A percentile compares a stretch with the other conserved stretches of the same genome.
Conservation (phyloP, 1,284 basidiomycete genomes). For the Veloboletus limbatus region DNA sequence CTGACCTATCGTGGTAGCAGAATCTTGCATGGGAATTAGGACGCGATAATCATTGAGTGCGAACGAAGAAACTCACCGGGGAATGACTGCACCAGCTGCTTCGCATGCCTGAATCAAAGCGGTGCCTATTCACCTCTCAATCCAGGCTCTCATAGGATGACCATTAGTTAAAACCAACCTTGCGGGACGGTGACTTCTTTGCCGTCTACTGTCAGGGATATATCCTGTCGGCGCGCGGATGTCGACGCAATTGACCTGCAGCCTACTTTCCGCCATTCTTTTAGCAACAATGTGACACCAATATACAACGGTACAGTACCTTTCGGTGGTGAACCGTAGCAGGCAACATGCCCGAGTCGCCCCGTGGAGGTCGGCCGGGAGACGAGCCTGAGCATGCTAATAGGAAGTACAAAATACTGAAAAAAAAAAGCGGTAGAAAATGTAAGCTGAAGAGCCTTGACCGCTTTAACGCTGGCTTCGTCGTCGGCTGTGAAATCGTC, state of each 20-base stretch:
- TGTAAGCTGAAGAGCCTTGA: slow-evolving; percentile 19
- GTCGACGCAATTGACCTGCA: slow-evolving; percentile 64
- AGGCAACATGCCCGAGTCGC: slow-evolving; percentile 60
- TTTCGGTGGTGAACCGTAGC: slow-evolving; percentile 42
- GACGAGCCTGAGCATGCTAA: slow-evolving; percentile 62
- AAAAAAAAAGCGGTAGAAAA: slow-evolving; percentile 13
- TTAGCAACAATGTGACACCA: slow-evolving; percentile 3
- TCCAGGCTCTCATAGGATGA: slow-evolving; percentile 4
- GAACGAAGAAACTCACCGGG: slow-evolving; percentile 48
- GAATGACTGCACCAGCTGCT: slow-evolving; percentile 76
- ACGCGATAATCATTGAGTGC: background rate
- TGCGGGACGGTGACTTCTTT: slow-evolving; percentile 93
- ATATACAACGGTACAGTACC: slow-evolving; percentile 33
- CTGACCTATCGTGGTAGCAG: slow-evolving; percentile 88
- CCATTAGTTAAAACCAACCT: slow-evolving; percentile 46
- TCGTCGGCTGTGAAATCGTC: slow-evolving; percentile 16
- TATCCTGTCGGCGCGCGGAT: slow-evolving; percentile 67
- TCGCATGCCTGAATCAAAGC: slow-evolving; percentile 97
- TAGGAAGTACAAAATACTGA: slow-evolving; percentile 12
- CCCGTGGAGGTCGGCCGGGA: slow-evolving; percentile 63
- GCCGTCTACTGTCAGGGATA: slow-evolving; percentile 89
- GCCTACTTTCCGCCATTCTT: slow-evolving; percentile 35
- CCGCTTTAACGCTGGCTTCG: slow-evolving; percentile 14
- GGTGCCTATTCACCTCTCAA: slow-evolving; percentile 54
- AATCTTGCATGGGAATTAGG: slow-evolving; percentile 51